These are phyloP conservation scores for Rhexocercosporidium sp. DNA, from an alignment of 2,329 filamentous ascomycete genomes.

Conservation along the genomic window DNA sequence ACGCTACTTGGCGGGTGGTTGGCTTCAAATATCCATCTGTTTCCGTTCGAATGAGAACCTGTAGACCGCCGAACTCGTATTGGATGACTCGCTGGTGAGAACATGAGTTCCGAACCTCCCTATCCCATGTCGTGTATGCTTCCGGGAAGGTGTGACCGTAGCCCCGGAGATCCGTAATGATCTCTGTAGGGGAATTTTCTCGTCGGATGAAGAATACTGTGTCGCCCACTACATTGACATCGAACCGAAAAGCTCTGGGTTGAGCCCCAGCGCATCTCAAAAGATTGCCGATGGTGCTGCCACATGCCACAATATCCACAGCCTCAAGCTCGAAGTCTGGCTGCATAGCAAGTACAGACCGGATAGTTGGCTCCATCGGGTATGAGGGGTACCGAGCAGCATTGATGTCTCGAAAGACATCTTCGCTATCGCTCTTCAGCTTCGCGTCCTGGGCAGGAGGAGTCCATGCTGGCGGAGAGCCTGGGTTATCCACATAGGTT, in stretches of 20 bases:
- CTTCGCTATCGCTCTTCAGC: slow-evolving; percentile 50
- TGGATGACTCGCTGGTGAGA: slow-evolving; percentile 67
- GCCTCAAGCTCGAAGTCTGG: slow-evolving; percentile 41
- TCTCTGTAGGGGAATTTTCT: slow-evolving; percentile 63
- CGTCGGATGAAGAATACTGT: slow-evolving; percentile 68
- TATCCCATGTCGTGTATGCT: slow-evolving; percentile 67
- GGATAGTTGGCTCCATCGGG: slow-evolving; percentile 49
- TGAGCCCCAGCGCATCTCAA: slow-evolving; percentile 56
- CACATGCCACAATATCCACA: slow-evolving; percentile 64
- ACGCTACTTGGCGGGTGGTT: background rate
- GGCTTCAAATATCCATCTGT: slow-evolving; percentile 58
- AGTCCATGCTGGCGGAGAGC: slow-evolving; percentile 56
- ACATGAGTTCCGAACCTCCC: slow-evolving; percentile 55
- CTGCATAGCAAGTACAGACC: slow-evolving; percentile 46
- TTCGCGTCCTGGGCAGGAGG: slow-evolving; percentile 44
- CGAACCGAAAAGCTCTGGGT: slow-evolving; percentile 60
- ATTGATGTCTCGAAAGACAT: slow-evolving; percentile 49
- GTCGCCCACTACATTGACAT: slow-evolving; percentile 59
- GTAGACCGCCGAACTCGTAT: slow-evolving; percentile 61
- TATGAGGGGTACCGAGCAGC: slow-evolving; percentile 47
- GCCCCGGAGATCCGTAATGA: slow-evolving; percentile 59
- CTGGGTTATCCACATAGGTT: slow-evolving; percentile 40
- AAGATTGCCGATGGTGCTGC: slow-evolving; percentile 65
- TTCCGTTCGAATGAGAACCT: slow-evolving; percentile 60
- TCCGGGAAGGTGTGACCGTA: slow-evolving; percentile 72